Evolutionary conservation across 805 yeast genomes (phyloP).

Genomic region (Phaffomyces thermotolerans): DNA sequence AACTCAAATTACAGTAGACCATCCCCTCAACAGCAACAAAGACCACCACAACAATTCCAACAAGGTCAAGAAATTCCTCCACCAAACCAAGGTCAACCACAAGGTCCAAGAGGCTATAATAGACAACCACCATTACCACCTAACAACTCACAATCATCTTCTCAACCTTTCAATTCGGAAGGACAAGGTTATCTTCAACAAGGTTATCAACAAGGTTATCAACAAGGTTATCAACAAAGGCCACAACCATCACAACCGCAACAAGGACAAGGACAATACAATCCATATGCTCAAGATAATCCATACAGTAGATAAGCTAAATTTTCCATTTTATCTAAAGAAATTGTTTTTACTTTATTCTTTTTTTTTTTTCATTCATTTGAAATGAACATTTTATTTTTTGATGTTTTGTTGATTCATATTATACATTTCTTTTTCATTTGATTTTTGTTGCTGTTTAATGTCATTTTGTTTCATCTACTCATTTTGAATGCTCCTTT

Average conservation of each 20-base stretch:
- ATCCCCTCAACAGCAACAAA: constrained; percentile 5
- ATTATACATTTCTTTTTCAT: too few relatives aligned
- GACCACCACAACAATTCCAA: constrained; percentile 6
- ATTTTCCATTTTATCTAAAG: too few relatives aligned
- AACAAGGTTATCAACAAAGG: constrained; percentile 1
- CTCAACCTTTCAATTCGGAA: neutral
- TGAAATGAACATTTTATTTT: too few relatives aligned
- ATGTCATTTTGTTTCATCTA: too few relatives aligned
- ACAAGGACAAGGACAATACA: neutral
- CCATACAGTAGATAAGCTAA: neutral
- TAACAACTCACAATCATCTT: constrained; percentile 6
- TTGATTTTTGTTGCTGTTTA: too few relatives aligned
- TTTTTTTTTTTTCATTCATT: too few relatives aligned
- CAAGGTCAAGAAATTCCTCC: neutral
- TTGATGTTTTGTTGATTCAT: too few relatives aligned
- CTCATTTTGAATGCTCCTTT: too few relatives aligned
- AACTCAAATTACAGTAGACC: neutral
- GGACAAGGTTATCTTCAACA: constrained; percentile 5
- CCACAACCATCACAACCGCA: constrained; percentile 1
- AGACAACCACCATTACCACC: constrained; percentile 7
- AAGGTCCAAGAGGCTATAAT: constrained; percentile 3
- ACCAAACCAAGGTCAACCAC: constrained; percentile 4
- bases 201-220: neutral
- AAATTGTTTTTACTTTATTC: too few relatives aligned
- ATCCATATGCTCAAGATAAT: constrained; percentile 6